Conservation (phyloP, 169 alveolate genomes). For the Cryptosporidium viatorum region DNA sequence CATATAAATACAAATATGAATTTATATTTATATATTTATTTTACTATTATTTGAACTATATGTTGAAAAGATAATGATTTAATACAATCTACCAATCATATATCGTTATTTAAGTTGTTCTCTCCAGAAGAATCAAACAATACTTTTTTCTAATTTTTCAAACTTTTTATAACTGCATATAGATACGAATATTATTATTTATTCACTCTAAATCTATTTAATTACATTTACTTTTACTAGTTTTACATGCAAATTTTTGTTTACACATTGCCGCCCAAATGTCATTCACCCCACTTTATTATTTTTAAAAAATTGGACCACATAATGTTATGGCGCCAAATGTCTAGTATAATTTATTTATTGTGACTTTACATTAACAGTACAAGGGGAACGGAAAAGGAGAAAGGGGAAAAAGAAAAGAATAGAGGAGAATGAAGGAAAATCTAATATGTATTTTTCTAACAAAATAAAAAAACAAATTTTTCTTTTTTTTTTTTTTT, state of each 20-base stretch:
- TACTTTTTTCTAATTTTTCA: neutral
- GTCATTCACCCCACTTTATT: conserved; percentile 49
- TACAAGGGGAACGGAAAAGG: neutral
- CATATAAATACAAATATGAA: no score
- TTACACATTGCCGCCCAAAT: conserved; percentile 31
- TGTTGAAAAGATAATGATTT: neutral
- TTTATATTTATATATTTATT: no score
- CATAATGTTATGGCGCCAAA: conserved; percentile 26
- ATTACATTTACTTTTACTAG: conserved; percentile 27
- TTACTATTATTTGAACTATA: neutral
- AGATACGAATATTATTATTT: neutral
- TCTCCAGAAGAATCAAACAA: neutral
- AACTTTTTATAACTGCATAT: neutral
- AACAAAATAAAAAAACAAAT: no score
- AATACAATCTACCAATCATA: no score
- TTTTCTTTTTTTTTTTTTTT: no score
- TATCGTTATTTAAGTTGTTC: neutral
- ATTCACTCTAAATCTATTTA: conserved; percentile 15
- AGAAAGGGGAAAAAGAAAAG: neutral
- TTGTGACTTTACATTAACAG: neutral
- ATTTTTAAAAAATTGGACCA: neutral
- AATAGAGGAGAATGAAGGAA: neutral
- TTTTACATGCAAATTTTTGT: conserved; percentile 47
- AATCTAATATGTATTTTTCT: no score
- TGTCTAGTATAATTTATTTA: neutral